These are phyloP conservation scores for Diaporthe vexans DNA, from an alignment of 2,329 filamentous ascomycete genomes.

Conservation along the genomic window DNA sequence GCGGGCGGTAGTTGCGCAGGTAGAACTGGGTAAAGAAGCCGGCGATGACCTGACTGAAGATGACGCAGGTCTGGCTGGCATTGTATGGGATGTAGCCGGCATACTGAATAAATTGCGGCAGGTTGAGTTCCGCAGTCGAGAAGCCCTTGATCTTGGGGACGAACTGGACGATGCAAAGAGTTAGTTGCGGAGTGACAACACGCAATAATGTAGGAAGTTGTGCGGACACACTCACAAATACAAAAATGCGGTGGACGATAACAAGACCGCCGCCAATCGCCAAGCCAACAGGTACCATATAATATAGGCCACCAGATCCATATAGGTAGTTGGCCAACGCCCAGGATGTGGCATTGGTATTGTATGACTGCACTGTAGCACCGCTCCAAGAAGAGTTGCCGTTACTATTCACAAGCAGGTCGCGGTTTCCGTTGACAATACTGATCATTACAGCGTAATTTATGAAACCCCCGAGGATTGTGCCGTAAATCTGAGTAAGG, in stretches of 20 bases:
- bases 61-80: constrained; percentile 67
- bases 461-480: constrained; percentile 65
- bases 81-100: constrained; percentile 69
- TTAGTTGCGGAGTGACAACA: constrained; percentile 16
- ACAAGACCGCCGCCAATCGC: constrained; percentile 62
- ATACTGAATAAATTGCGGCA: constrained; percentile 68
- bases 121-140: constrained; percentile 60
- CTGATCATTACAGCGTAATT: constrained; percentile 70
- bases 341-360: constrained; percentile 63
- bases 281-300: constrained; percentile 65
- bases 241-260: constrained; percentile 58
- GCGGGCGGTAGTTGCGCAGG: constrained; percentile 65
- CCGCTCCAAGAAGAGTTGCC: constrained; percentile 68
- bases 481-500: constrained; percentile 68
- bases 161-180: constrained; percentile 51
- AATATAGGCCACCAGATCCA: constrained; percentile 57
- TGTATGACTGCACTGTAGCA: constrained; percentile 63
- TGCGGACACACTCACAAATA: constrained; percentile 52
- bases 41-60: constrained; percentile 59
- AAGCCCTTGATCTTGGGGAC: constrained; percentile 61
- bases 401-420: constrained; percentile 58
- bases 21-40: constrained; percentile 67
- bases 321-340: constrained; percentile 69
- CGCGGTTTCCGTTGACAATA: constrained; percentile 64
- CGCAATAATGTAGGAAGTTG: no score